phyloP scores from a whole-genome alignment of 2,329 filamentous ascomycete genomes.

The Alternaria triticina region DNA sequence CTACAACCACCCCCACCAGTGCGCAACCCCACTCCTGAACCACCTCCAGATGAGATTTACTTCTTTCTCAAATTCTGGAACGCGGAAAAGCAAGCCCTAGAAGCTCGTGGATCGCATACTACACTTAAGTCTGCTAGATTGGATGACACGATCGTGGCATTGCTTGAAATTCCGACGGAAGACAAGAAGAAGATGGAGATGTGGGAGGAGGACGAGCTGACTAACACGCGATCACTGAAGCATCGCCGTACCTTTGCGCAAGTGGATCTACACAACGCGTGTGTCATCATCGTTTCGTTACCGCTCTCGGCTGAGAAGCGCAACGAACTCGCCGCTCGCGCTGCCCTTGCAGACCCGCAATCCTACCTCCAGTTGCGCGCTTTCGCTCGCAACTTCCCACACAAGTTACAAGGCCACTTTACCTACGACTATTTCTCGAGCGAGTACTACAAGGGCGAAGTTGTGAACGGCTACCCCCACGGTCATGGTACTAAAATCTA shows the following conservation, averaged over 20 bases:
- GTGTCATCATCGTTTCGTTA: slow-evolving; percentile 42
- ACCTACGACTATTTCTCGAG: slow-evolving; percentile 62
- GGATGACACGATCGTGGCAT: slow-evolving; percentile 39
- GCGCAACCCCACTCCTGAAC: slow-evolving; percentile 26
- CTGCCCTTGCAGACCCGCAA: slow-evolving; percentile 43
- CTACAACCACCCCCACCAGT: slow-evolving; percentile 28
- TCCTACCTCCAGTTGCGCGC: slow-evolving; percentile 54
- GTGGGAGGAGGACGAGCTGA: slow-evolving; percentile 56
- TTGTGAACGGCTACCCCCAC: slow-evolving; percentile 57
- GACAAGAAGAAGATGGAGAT: slow-evolving; percentile 54
- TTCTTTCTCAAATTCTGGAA: slow-evolving; percentile 52
- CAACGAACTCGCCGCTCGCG: slow-evolving; percentile 38
- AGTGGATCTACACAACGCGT: slow-evolving; percentile 39
- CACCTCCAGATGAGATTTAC: slow-evolving; percentile 45
- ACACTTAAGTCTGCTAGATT: slow-evolving; percentile 41
- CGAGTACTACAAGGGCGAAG: slow-evolving; percentile 62
- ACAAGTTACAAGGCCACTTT: slow-evolving; percentile 51
- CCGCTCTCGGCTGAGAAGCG: slow-evolving; percentile 38
- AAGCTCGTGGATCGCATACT: slow-evolving; percentile 42
- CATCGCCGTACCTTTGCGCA: slow-evolving; percentile 43
- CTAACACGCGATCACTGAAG: slow-evolving; percentile 34
- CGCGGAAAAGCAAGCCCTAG: slow-evolving; percentile 42
- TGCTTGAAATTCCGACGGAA: slow-evolving; percentile 39
- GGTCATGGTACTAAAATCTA: slow-evolving; percentile 63
- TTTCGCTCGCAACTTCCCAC: slow-evolving; percentile 53